A percentile compares a stretch with the other conserved stretches of the same genome.
These are phyloP conservation scores for Phyllosticta citribraziliensis DNA, from an alignment of 2,329 filamentous ascomycete species.

Conservation along the genomic window DNA sequence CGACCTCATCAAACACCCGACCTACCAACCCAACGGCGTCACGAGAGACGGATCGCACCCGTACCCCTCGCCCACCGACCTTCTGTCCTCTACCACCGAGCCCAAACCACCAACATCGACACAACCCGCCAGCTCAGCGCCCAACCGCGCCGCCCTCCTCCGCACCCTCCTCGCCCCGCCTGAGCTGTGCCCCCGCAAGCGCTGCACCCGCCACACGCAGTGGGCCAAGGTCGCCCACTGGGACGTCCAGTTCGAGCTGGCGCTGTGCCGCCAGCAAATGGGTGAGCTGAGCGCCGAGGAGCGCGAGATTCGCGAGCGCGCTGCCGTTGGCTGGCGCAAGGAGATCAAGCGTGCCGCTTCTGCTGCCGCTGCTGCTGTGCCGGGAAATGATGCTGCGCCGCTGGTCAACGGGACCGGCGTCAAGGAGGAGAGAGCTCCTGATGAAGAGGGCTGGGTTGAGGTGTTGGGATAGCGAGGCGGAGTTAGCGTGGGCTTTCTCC, in stretches of 20 bases:
- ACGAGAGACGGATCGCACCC: slow-evolving; percentile 4
- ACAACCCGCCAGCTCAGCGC: neutral
- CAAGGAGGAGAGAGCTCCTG: neutral
- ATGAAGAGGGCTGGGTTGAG: slow-evolving; percentile 1
- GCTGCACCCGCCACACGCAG: slow-evolving; percentile 38
- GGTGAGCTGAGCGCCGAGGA: slow-evolving; percentile 37
- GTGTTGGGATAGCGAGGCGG: neutral
- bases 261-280: slow-evolving; percentile 36
- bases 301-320: slow-evolving; percentile 34
- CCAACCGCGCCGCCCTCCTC: neutral
- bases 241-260: slow-evolving; percentile 38
- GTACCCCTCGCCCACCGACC: slow-evolving; percentile 13
- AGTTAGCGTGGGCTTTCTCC: too few relatives aligned
- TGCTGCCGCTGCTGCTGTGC: neutral
- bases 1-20: neutral
- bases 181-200: slow-evolving; percentile 35
- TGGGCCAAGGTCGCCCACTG: slow-evolving; percentile 41
- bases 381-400: neutral
- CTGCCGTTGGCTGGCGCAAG: slow-evolving; percentile 29
- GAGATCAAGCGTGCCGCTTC: slow-evolving; percentile 11
- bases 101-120: neutral
- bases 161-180: neutral
- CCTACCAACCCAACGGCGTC: neutral
- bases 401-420: neutral
- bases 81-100: slow-evolving; percentile 11